A percentile compares a stretch with the other conserved stretches of the same genome.
Evolutionary conservation across 2,329 filamentous ascomycete species (phyloP).

Genomic region (Gaeumannomyces sp.): DNA sequence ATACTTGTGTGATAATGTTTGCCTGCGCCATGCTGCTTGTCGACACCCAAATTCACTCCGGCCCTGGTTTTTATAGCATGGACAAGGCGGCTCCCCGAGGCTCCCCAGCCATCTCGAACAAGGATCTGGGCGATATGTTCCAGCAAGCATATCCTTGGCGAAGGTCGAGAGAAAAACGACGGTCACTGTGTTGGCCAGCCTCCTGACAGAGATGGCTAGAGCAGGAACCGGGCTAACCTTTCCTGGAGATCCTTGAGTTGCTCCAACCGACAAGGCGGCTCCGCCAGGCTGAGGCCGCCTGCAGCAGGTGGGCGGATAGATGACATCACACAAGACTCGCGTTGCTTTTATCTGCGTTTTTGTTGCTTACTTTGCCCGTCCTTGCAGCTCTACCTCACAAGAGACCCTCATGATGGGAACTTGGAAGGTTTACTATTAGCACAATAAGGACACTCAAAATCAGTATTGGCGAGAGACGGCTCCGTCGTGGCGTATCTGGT

Average conservation of each 20-base stretch:
- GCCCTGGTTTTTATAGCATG: background rate
- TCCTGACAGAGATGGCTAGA: background rate
- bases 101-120: background rate
- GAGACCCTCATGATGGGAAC: no score
- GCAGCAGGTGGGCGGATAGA: background rate
- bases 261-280: no score
- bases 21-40: background rate
- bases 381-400: no score
- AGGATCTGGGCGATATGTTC: background rate
- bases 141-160: background rate
- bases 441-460: no score
- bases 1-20: no score
- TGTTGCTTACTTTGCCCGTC: background rate
- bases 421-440: no score
- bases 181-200: background rate
- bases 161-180: background rate
- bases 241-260: background rate
- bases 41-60: background rate
- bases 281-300: background rate
- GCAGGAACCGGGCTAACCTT: background rate
- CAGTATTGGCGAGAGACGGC: no score
- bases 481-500: no score
- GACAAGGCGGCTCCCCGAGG: no score
- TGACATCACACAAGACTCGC: background rate
- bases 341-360: background rate